Conservation (phyloP, 1,139 yeast genomes). For the Debaryomyces singareniensis region DNA sequence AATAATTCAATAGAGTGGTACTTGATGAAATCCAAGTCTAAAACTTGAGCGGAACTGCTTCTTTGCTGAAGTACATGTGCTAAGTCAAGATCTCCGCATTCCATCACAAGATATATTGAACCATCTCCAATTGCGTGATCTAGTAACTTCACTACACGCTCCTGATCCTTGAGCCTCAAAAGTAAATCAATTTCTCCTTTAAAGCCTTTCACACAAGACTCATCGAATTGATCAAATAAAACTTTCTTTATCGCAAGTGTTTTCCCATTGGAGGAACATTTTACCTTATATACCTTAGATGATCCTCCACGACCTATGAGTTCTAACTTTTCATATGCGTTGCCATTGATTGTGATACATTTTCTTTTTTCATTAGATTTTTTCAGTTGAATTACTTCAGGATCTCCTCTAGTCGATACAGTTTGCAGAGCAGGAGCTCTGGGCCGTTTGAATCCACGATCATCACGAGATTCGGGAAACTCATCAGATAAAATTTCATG, state of each 20-base stretch:
- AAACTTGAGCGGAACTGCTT: conserved; percentile 32
- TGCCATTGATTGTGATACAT: conserved; percentile 43
- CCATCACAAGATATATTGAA: conserved; percentile 76
- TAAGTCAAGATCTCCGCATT: conserved; percentile 88
- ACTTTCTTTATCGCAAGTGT: conserved; percentile 82
- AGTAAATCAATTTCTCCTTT: conserved; percentile 86
- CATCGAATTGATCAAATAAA: conserved; percentile 74
- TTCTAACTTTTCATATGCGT: conserved; percentile 68
- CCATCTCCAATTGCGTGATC: conserved; percentile 69
- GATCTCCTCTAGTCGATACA: no score
- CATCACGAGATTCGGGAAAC: no score
- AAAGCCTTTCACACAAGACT: conserved; percentile 64
- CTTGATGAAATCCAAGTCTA: conserved; percentile 75
- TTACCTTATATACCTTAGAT: conserved; percentile 84
- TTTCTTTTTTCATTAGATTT: conserved; percentile 20
- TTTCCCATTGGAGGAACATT: conserved; percentile 43
- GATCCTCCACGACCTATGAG: conserved; percentile 90
- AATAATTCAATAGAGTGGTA: conserved; percentile 78
- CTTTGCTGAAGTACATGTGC: conserved; percentile 73
- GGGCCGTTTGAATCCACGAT: no score
- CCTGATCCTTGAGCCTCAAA: conserved; percentile 50
- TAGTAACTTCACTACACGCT: conserved; percentile 71
- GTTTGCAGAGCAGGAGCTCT: no score
- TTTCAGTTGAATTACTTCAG: conserved; percentile 4
- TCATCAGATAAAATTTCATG: no score